phyloP scores from a whole-genome alignment of 306 rosid species.

The Medicago ruthenica region DNA sequence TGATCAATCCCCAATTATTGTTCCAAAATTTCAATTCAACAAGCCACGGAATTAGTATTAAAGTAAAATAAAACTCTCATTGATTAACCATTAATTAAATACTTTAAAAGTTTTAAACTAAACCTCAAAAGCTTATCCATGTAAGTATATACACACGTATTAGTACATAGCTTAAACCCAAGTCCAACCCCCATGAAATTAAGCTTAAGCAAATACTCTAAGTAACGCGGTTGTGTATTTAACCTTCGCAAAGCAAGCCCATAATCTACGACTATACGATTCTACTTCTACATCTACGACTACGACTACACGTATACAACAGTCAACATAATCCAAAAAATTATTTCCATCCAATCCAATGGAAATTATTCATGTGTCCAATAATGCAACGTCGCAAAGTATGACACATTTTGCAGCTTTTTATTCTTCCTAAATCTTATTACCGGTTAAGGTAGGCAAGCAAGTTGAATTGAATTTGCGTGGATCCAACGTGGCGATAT shows the following conservation, averaged over 20 bases:
- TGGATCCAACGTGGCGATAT: conserved; percentile 64
- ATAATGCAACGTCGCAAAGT: background rate
- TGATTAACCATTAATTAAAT: conserved; percentile 5
- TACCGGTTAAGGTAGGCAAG: background rate
- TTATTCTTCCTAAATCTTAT: background rate
- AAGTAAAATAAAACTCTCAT: background rate
- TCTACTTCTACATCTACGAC: too few species aligned
- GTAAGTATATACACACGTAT: background rate
- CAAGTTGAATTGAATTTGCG: conserved; percentile 34
- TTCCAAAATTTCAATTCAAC: conserved; percentile 34
- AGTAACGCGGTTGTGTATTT: conserved; percentile 40
- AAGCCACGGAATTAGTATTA: conserved; percentile 23
- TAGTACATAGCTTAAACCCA: conserved; percentile 22
- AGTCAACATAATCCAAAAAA: background rate
- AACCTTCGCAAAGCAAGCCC: background rate
- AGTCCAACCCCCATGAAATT: background rate
- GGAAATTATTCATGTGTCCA: conserved; percentile 14
- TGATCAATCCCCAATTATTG: conserved; percentile 11
- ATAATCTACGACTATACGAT: background rate
- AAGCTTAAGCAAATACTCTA: background rate
- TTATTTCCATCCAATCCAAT: conserved; percentile 31
- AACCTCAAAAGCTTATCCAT: background rate
- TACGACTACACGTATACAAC: background rate
- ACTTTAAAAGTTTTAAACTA: background rate
- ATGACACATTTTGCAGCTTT: background rate